These are phyloP conservation scores for Neonothopanus nambi DNA, from an alignment of 1,284 basidiomycete species.

Conservation along the genomic window DNA sequence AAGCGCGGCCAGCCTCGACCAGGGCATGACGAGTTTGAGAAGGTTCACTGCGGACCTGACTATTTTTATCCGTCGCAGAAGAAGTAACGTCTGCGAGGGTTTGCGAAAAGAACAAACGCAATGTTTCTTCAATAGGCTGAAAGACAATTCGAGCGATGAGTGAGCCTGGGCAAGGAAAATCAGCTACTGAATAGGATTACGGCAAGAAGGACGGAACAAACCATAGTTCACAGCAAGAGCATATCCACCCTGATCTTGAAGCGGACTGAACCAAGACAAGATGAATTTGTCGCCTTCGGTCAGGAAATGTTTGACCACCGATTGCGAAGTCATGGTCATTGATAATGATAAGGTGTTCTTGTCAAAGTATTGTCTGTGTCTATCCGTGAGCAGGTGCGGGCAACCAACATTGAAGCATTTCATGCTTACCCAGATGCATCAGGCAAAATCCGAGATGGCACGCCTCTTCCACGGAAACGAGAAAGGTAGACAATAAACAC, in stretches of 20 bases:
- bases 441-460: neutral
- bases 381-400: neutral
- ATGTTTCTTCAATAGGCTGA: slow-evolving; percentile 91
- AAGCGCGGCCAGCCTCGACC: slow-evolving; percentile 39
- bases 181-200: neutral
- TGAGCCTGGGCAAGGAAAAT: slow-evolving; percentile 59
- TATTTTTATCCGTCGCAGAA: neutral
- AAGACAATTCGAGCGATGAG: slow-evolving; percentile 89
- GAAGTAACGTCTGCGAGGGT: slow-evolving; percentile 39
- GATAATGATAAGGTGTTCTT: slow-evolving; percentile 56
- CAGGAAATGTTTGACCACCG: slow-evolving; percentile 89
- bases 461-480: slow-evolving; percentile 28
- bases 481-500: slow-evolving; percentile 39
- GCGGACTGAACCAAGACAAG: slow-evolving; percentile 77
- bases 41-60: slow-evolving; percentile 1
- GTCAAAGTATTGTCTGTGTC: slow-evolving; percentile 46
- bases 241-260: slow-evolving; percentile 90
- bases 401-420: neutral
- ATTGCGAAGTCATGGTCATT: slow-evolving; percentile 82
- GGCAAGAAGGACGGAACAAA: slow-evolving; percentile 34
- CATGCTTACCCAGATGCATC: neutral
- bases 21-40: slow-evolving; percentile 19
- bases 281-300: slow-evolving; percentile 96
- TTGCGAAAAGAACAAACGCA: slow-evolving; percentile 85
- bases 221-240: slow-evolving; percentile 95